Evolutionary conservation across 257 asterid genomes (phyloP), one percentile per base, ranked within the genome.

Genomic region (Fraxinus cuspidata): DNA sequence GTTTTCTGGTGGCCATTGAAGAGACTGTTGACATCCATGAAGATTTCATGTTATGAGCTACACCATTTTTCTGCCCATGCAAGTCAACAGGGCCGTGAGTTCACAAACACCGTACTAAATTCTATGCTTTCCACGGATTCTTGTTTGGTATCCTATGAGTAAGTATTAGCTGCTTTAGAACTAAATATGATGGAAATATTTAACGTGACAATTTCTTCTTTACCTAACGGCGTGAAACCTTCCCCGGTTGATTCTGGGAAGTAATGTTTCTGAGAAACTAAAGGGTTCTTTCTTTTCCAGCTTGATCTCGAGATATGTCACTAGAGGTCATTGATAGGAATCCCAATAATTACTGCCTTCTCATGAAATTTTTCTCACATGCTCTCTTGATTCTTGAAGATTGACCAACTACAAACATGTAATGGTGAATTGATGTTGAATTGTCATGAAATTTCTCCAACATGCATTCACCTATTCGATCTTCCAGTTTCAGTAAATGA

Each of bases 61-160:
- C 81, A 84, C 35, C 63, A 77, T 64, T 74, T 71, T 47, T 51
- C 71, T 73, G 51, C 69, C 78, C 60, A 78, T 81, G 76, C 81
- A 78, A 72, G 72, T 74, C 77, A 78, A 74, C 79, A 37, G 35
- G 70, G 78, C 28, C 74, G 27, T 73, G 83, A 78, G 76, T 76
- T 79, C 75, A 65, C 74, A 34, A 89, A 79, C 75, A 56, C 77
- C 27, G 25, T 67, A 70, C 42, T 37, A 23, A 80, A 85, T 71
- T 19, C 78, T 71, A 76, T 79, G 77, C 83, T 78, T 64, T 56
- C 56, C 74, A 80, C 87, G 29, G 87, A 85, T 38, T 90, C 92
- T 86, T 87, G 88, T 78, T 84, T 90, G 85, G 86, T 84, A 40
- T 81, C 92, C 47, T 85, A 72, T 74, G 87, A 90, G 95, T 90